These are phyloP conservation scores for Fusarium albidum DNA, from an alignment of 2,329 filamentous ascomycete species.

Conservation along the genomic window DNA sequence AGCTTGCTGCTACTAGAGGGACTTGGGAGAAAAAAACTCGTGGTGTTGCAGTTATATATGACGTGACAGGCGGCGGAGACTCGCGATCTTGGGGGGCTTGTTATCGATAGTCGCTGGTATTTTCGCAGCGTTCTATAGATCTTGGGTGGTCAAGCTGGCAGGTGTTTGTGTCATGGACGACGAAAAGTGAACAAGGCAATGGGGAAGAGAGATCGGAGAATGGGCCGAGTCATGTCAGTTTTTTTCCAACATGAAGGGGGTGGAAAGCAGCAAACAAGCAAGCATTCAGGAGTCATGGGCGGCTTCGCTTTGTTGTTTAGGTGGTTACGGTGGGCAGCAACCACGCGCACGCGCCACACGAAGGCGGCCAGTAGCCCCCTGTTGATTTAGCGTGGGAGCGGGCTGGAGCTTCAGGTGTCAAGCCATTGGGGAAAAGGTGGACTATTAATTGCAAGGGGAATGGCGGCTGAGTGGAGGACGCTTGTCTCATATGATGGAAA, in stretches of 20 bases:
- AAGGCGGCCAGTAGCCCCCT: constrained; percentile 9
- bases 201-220: not conserved
- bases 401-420: constrained; percentile 11
- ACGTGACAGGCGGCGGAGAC: not conserved
- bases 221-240: constrained; percentile 5
- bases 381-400: constrained; percentile 15
- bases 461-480: not conserved
- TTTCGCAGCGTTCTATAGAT: constrained; percentile 2
- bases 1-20: not conserved
- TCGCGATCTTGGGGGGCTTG: constrained; percentile 22
- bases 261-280: constrained; percentile 17
- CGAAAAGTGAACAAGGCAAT: not conserved
- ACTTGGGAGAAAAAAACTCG: constrained; percentile 12
- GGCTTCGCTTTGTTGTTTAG: constrained; percentile 23
- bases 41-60: constrained; percentile 9
- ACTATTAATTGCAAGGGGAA: constrained; percentile 11
- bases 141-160: not conserved
- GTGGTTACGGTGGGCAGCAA: constrained; percentile 21
- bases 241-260: constrained; percentile 1
- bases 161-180: not conserved
- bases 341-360: constrained; percentile 25
- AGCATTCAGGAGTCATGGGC: not conserved
- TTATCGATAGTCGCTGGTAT: constrained; percentile 31
- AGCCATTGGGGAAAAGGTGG: not conserved
- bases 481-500: not conserved